Base-by-base conservation (phyloP, 148 eudicot species). In the Rhododendron williamsianum region DNA sequence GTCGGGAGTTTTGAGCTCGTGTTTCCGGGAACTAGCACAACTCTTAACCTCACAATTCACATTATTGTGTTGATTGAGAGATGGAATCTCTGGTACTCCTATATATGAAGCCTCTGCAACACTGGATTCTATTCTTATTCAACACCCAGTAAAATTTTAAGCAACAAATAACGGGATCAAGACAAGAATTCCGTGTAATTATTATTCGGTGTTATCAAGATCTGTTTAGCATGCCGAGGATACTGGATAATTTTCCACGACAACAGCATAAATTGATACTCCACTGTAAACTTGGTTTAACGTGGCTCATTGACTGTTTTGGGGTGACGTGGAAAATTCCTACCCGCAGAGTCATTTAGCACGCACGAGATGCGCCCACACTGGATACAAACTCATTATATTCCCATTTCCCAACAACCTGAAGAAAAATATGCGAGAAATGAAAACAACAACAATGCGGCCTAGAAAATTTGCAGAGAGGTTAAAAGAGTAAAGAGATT, bases 331-430 rank as follows among this genome's bases (percentile, higher is more conserved):
- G 81, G n/a, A 56, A 15, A 46, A n/a, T 11, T 2, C 11, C 4
- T 10, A 41, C 23, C n/a, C 30, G 78, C 9, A 74, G 2, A 16
- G 19, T 45, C 30, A 77, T 4, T 48, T 49, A 30, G 1, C 60
- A 49, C 15, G 6, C 38, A 11, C 35, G 33, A 63, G n/a, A 80
- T 33, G 35, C 4, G 13, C n/a, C 1, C 13, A 33, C 67, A 80
- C 65, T 18, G 13, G 82, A 80, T 52, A 80, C 4, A 27, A 52
- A 13, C 82, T 30, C 67, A n/a, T 80, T 80, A 51, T 80, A 18
- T 46, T 6, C 82, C 82, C 82, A 80, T 8, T 46, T 6, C 82
- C 82, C 82, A 80, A 80, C 65, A 52, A 30, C 43, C 65, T 49
- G 43, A 33, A 46, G 21, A 48, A 27, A 52, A 48, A 21, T 18